A percentile compares a stretch with the other conserved stretches of the same genome.
Conservation (phyloP, 2,329 filamentous ascomycete genomes). For the Exserohilum rostratum region DNA sequence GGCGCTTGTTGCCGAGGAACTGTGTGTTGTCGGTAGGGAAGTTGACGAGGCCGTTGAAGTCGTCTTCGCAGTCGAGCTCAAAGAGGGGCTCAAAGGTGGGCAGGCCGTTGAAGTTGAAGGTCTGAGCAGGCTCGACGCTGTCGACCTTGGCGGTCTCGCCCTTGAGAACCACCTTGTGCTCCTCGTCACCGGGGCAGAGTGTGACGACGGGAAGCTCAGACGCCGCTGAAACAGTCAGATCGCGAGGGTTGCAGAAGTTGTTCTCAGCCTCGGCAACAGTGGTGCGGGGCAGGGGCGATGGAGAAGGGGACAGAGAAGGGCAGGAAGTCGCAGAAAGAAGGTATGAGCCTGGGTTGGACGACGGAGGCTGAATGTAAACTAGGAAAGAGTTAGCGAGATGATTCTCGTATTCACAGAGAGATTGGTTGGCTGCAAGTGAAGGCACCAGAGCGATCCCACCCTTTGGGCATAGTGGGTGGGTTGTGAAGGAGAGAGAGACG, state of each 20-base stretch:
- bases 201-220: slow-evolving; percentile 69
- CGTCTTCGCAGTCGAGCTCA: slow-evolving; percentile 89
- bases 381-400: slow-evolving; percentile 45
- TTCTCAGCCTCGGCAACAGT: slow-evolving; percentile 73
- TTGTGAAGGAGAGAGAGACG: not conserved
- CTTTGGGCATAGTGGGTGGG: not conserved
- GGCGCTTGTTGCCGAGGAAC: slow-evolving; percentile 70
- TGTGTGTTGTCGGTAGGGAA: slow-evolving; percentile 67
- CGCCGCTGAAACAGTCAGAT: slow-evolving; percentile 73
- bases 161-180: slow-evolving; percentile 60
- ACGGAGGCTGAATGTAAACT: slow-evolving; percentile 70
- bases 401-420: not conserved
- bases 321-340: slow-evolving; percentile 74
- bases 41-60: slow-evolving; percentile 78
- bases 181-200: slow-evolving; percentile 67
- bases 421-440: not conserved
- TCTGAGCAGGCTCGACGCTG: slow-evolving; percentile 42
- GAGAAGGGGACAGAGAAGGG: slow-evolving; percentile 86
- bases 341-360: slow-evolving; percentile 70
- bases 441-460: not conserved
- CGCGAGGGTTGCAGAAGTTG: slow-evolving; percentile 89
- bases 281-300: slow-evolving; percentile 76
- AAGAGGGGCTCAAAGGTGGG: slow-evolving; percentile 84
- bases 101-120: slow-evolving; percentile 61
- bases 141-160: slow-evolving; percentile 49